phyloP scores from a whole-genome alignment of 495 filamentous ascomycete genomes.

The Elasticomyces elasticus region DNA sequence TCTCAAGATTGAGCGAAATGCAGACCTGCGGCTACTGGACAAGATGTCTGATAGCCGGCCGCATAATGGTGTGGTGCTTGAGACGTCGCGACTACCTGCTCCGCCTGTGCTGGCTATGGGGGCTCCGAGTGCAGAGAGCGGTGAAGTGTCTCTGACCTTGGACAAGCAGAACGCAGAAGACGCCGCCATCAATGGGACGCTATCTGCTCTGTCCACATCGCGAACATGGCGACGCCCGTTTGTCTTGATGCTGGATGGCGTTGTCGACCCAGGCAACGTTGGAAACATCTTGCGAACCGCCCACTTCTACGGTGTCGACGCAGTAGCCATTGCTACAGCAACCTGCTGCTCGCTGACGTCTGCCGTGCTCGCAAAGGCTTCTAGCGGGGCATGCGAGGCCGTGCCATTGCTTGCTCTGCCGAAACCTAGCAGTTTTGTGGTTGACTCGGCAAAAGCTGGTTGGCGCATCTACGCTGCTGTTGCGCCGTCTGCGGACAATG shows the following conservation, averaged over 20 bases:
- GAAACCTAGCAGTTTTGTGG: constrained; percentile 58
- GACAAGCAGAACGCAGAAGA: constrained; percentile 67
- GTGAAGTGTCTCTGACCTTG: constrained; percentile 37
- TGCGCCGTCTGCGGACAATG: constrained; percentile 33
- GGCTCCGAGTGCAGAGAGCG: constrained; percentile 31
- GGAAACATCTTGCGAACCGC: constrained; percentile 80
- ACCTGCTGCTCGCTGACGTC: constrained; percentile 61
- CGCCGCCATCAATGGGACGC: constrained; percentile 53
- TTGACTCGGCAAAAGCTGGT: constrained; percentile 53
- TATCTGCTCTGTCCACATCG: not conserved
- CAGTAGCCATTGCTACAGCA: constrained; percentile 33
- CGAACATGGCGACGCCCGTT: constrained; percentile 55
- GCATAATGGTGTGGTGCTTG: constrained; percentile 85
- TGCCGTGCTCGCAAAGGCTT: constrained; percentile 71
- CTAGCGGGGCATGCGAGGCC: constrained; percentile 74
- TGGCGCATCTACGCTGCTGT: constrained; percentile 80
- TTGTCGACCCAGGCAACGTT: constrained; percentile 78
- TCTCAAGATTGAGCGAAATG: constrained; percentile 46
- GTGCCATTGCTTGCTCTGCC: constrained; percentile 58
- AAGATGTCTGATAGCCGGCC: constrained; percentile 74
- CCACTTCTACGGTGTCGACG: constrained; percentile 75
- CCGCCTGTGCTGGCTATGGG: constrained; percentile 55
- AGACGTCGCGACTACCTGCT: constrained; percentile 72
- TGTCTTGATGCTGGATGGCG: constrained; percentile 70
- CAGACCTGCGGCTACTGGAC: constrained; percentile 58